These are phyloP conservation scores for Whalleya microplaca DNA, from an alignment of 2,329 filamentous ascomycete species.

Conservation along the genomic window DNA sequence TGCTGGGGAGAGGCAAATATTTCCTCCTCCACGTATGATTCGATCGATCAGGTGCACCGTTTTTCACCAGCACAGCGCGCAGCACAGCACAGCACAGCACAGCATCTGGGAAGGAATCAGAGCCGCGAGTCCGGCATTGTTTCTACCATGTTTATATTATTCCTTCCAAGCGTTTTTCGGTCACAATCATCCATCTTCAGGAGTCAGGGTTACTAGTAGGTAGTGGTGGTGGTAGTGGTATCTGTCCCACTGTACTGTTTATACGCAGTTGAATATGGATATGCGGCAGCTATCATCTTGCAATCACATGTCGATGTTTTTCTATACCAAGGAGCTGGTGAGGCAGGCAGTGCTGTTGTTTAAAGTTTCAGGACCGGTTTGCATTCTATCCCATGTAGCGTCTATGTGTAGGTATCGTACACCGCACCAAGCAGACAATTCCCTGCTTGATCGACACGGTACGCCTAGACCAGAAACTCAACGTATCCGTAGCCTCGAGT, in stretches of 20 bases:
- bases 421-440: not conserved
- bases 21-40: conserved; percentile 7
- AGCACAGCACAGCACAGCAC: conserved; percentile 4
- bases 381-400: not conserved
- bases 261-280: conserved; percentile 10
- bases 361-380: not conserved
- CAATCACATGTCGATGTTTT: not conserved
- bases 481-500: not conserved
- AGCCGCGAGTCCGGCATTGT: conserved; percentile 18
- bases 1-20: not conserved
- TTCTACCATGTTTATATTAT: conserved; percentile 23
- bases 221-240: not conserved
- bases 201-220: no score
- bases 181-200: no score
- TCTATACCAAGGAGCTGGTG: not conserved
- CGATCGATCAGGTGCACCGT: no score
- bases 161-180: no score
- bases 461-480: not conserved
- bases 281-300: conserved; percentile 4
- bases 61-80: no score
- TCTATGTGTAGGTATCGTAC: not conserved
- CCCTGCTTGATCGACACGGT: not conserved
- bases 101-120: conserved; percentile 5
- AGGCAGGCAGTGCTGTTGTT: not conserved
- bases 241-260: conserved; percentile 9